phyloP scores from a whole-genome alignment of 257 asterid genomes.

The Leonotis leonurus region DNA sequence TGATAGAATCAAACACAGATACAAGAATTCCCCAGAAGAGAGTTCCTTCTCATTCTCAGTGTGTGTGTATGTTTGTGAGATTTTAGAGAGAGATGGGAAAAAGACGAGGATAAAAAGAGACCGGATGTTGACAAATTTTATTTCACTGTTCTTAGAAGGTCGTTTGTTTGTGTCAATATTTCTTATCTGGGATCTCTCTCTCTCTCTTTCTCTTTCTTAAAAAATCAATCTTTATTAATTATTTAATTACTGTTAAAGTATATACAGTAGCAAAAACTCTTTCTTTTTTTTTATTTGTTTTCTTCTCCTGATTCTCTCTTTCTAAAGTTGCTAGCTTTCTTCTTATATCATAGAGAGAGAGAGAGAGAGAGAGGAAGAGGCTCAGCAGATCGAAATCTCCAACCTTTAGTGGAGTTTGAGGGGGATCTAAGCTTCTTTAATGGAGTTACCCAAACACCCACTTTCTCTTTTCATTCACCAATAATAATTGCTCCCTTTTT shows the following conservation, averaged over 20 bases:
- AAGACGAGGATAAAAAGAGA: conserved; percentile 46
- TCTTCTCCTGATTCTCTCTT: conserved; percentile 30
- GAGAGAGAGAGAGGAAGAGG: conserved; percentile 28
- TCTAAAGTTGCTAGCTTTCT: conserved; percentile 31
- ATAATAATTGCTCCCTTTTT: conserved; percentile 13
- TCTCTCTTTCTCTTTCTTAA: too few relatives aligned
- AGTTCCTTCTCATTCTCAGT: too few relatives aligned
- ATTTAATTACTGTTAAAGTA: conserved; percentile 13
- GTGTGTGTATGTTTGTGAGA: background rate
- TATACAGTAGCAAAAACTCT: conserved; percentile 22
- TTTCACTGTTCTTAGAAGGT: conserved; percentile 85
- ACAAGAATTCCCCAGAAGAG: too few relatives aligned
- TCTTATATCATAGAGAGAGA: too few relatives aligned
- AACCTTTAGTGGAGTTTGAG: conserved; percentile 39
- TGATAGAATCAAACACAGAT: background rate
- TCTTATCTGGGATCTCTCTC: conserved; percentile 96
- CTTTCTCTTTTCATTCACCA: conserved; percentile 32
- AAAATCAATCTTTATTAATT: conserved; percentile 8
- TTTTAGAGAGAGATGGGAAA: conserved; percentile 17
- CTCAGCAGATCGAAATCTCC: conserved; percentile 94
- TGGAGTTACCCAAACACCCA: conserved; percentile 45
- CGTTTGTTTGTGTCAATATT: conserved; percentile 77
- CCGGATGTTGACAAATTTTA: conserved; percentile 93
- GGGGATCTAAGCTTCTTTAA: conserved; percentile 90
- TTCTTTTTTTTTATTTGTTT: conserved; percentile 2